Evolutionary conservation across 495 filamentous ascomycete species (phyloP).

Genomic region (Podospora didyma): DNA sequence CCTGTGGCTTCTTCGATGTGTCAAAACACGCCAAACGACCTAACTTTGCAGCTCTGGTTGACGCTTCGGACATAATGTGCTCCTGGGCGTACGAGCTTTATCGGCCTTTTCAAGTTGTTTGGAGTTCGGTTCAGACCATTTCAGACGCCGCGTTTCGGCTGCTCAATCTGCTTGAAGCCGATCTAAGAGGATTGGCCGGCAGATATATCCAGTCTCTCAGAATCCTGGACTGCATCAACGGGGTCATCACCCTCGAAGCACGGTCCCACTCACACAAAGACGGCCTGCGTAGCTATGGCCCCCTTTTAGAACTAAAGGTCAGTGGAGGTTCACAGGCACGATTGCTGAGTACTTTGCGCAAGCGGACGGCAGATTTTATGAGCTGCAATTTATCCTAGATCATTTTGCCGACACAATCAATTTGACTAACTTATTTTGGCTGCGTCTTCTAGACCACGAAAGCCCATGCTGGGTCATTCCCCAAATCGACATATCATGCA

Average conservation of each 20-base stretch:
- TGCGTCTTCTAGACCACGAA: background rate
- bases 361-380: background rate
- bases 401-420: background rate
- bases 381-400: background rate
- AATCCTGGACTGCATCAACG: too few species aligned
- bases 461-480: background rate
- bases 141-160: too few species aligned
- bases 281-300: background rate
- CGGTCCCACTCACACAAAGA: background rate
- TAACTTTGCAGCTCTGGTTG: too few species aligned
- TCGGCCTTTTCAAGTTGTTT: too few species aligned
- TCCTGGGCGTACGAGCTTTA: too few species aligned
- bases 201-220: too few species aligned
- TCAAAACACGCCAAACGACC: too few species aligned
- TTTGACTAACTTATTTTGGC: background rate
- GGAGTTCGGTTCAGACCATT: too few species aligned
- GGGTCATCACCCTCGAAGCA: background rate
- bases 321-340: background rate
- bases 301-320: background rate
- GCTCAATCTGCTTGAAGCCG: too few species aligned
- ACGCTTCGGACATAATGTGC: too few species aligned
- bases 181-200: too few species aligned
- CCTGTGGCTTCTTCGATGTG: too few species aligned
- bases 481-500: background rate
- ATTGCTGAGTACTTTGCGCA: background rate